Base-by-base conservation (phyloP, 225 moss, liverwort and hornwort genomes). In the Polytrichum commune region DNA sequence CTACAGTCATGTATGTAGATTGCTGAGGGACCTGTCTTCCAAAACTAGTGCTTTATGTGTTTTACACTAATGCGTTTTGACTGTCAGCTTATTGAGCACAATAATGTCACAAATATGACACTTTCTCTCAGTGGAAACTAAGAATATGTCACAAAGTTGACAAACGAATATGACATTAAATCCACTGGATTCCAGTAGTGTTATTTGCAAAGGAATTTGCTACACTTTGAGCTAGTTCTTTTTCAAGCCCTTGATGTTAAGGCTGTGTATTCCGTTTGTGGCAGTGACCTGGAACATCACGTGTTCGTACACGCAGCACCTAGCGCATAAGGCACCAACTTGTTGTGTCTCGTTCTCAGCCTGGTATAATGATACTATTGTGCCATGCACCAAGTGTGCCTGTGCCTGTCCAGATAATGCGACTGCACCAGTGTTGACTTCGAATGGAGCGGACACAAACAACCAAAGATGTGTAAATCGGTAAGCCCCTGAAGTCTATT, bases 261-360 rank as follows among this genome's bases (percentile, higher is more conserved):
- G 58, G 23, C 20, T 58, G 22, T 20, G 16, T 28, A 16, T 58
- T 19, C 1, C 24, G 13, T 69, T 58, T 58, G 58, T 58, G 54
- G 70, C 79, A 89, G 89, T 86, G 86, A 89, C 89, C 2, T 89
- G 89, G 89, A 86, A 75, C 13, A 64, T 89, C 27, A 81, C 70
- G 1, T 89, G 89, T 73, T 0, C 78, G 1, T 89, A 86, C 64
- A 83, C 86, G 7, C 86, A 82, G 73, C n/a, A 65, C 19, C 55
- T 83, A 56, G 86, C 89, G 7, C 4, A 55, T 4, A 86, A 77
- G 54, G 81, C 81, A 55, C 1, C 81, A 20, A 86, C 81, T 22
- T 89, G 89, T 73, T 89, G 89, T 56, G 89, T 89, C 5, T 86
- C 89, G 1, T 79, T 86, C 76, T 89, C 86, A 0, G 86, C 89